Conservation (phyloP, 2,329 filamentous ascomycete species). For the Xylaria sp. region DNA sequence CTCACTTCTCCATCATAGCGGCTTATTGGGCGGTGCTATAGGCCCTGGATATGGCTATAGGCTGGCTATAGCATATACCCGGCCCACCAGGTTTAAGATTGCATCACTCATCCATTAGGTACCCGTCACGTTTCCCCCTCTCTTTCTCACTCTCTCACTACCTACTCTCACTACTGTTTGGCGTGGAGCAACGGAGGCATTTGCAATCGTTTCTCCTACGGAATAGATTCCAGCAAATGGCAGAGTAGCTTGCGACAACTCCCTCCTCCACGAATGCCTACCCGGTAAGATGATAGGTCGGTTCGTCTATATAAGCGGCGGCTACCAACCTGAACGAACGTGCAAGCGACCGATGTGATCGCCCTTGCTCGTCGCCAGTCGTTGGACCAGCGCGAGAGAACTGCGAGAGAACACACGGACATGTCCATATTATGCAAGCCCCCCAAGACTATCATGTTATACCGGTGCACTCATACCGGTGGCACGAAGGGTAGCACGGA, state of each 20-base stretch:
- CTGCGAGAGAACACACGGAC: background rate
- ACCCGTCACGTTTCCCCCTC: background rate
- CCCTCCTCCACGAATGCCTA: no score
- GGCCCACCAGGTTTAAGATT: background rate
- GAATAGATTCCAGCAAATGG: background rate
- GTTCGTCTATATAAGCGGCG: slow-evolving; percentile 1
- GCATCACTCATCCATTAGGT: background rate
- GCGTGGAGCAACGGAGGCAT: no score
- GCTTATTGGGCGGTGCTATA: no score
- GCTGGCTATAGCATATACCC: background rate
- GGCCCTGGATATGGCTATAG: no score
- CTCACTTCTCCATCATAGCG: background rate
- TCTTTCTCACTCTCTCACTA: background rate
- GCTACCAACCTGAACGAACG: slow-evolving; percentile 16
- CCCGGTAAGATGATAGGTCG: background rate
- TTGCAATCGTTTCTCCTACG: no score
- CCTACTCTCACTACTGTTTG: no score
- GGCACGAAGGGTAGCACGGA: background rate
- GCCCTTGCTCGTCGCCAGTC: background rate
- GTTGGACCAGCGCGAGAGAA: background rate
- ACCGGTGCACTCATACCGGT: background rate
- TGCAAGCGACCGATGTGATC: slow-evolving; percentile 10
- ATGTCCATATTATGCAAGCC: background rate
- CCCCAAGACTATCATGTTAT: slow-evolving; percentile 4
- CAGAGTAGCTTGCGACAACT: no score